Base-by-base conservation (phyloP, 2,329 filamentous ascomycete species). In the Pestalotiopsis sp. region DNA sequence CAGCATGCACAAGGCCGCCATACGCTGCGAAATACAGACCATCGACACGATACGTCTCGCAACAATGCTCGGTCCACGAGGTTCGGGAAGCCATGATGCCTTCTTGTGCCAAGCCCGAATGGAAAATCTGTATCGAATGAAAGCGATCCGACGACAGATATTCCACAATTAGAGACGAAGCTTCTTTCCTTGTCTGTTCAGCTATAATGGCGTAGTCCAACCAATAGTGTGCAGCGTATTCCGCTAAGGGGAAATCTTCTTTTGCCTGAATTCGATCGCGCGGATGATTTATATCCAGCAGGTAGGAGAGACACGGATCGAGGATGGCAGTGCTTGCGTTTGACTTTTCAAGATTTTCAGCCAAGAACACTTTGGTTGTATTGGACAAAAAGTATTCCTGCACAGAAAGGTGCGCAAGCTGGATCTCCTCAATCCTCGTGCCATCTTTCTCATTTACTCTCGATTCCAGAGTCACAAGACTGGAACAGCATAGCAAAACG, bases 261-360 rank as follows among this genome's bases (percentile, higher is more conserved):
- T n/a, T 5, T 6, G 17, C 17, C 14, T 48, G 4, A 1, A 1
- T 1, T 7, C 14, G 44, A 17, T 17, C 14, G 3, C 2, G 2
- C 1, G 17, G n/a, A 48, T 48, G 4, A 3, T 48, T 17, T 7
- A 48, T 14, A 13, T 17, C 14, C 14, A 48, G 14, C 1, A 48
- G 44, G 20, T 48, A 48, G 17, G 17, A 48, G 1, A 48, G 44
- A n/a, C 44, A 48, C 0, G 14, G 6, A 2, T 17, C 14, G 1
- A n/a, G 3, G 17, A 48, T 17, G 20, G 44, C 44, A 20, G 44
- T 5, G 20, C 6, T 48, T 3, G 44, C 44, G 7, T n/a, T 48
- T 7, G n/a, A 2, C 1, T 7, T 17, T 0, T 48, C 44, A 5
- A 48, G 17, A 17, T 20, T 17, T 0, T 1, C 3, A 1, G 17